Evolutionary conservation across 352 stramenopile species (phyloP).

Genomic region (Phytopythium kandeliae): DNA sequence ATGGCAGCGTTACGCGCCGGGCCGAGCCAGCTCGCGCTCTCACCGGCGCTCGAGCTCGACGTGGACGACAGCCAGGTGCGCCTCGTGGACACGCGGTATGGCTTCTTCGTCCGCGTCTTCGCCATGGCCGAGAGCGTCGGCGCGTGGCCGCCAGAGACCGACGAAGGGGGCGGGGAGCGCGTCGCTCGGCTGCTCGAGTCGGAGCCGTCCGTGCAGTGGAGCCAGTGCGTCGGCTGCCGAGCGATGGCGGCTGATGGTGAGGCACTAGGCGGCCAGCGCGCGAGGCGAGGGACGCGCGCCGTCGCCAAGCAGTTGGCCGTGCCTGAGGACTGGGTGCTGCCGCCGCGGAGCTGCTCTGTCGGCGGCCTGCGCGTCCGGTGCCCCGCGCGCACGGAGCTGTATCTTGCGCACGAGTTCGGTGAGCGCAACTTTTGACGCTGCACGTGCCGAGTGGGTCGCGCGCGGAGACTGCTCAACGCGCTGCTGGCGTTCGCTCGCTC

Average conservation of each 20-base stretch:
- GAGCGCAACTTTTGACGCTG: conserved; percentile 13
- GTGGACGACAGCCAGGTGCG: conserved; percentile 36
- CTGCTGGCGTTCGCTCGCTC: too few species aligned
- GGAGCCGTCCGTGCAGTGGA: conserved; percentile 24
- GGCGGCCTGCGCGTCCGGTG: conserved; percentile 42
- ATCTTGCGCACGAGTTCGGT: conserved; percentile 51
- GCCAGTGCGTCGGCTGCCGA: conserved; percentile 31
- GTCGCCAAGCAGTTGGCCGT: conserved; percentile 30
- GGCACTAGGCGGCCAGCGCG: conserved; percentile 5
- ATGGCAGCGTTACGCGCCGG: conserved; percentile 5
- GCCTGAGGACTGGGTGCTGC: conserved; percentile 47
- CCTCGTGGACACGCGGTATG: conserved; percentile 42
- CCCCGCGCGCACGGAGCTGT: conserved; percentile 28
- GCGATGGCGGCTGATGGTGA: conserved; percentile 11
- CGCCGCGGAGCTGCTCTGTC: conserved; percentile 31
- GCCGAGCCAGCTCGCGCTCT: background rate
- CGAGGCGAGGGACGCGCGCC: conserved; percentile 2
- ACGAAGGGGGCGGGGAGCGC: conserved; percentile 7
- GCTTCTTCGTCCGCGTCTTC: conserved; percentile 49
- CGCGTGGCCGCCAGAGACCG: conserved; percentile 14
- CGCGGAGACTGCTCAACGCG: too few species aligned
- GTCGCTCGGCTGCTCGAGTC: conserved; percentile 28
- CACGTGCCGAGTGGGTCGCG: too few species aligned
- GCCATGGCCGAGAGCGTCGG: conserved; percentile 35
- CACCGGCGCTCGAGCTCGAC: conserved; percentile 33